Conservation (phyloP, 1,139 yeast species). For the Candida pseudoviswanathii region DNA sequence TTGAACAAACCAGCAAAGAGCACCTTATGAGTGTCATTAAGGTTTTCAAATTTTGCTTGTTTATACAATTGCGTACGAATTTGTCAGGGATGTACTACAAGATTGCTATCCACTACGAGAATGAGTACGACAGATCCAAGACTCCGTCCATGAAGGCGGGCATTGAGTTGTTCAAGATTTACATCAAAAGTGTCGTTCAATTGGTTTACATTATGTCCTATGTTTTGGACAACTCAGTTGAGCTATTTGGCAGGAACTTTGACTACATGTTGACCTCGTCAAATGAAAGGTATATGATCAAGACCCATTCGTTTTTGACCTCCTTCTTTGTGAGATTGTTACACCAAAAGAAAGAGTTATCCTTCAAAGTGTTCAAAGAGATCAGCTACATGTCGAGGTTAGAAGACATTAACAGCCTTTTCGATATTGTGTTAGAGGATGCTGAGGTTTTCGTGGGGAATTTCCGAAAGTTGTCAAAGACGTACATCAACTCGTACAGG, state of each 20-base stretch:
- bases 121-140: slow-evolving; percentile 30
- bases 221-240: slow-evolving; percentile 47
- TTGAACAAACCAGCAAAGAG: slow-evolving; percentile 20
- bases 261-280: slow-evolving; percentile 43
- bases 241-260: slow-evolving; percentile 44
- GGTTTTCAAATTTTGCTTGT: slow-evolving; percentile 38
- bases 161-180: slow-evolving; percentile 46
- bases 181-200: slow-evolving; percentile 46
- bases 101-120: slow-evolving; percentile 47
- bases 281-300: slow-evolving; percentile 47
- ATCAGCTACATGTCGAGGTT: slow-evolving; percentile 28
- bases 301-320: slow-evolving; percentile 43
- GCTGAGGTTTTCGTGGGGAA: slow-evolving; percentile 50
- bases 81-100: slow-evolving; percentile 47
- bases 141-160: slow-evolving; percentile 33
- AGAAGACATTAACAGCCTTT: slow-evolving; percentile 38
- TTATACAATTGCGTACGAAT: slow-evolving; percentile 44
- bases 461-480: slow-evolving; percentile 40
- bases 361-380: slow-evolving; percentile 25
- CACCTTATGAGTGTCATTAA: slow-evolving; percentile 29
- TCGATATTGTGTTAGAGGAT: slow-evolving; percentile 38
- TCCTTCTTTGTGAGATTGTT: slow-evolving; percentile 45
- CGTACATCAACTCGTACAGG: slow-evolving; percentile 44
- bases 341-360: slow-evolving; percentile 41
- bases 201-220: slow-evolving; percentile 49